phyloP scores from a whole-genome alignment of 2,329 filamentous ascomycete species.

The Neophaeococcomyces mojaviensis region DNA sequence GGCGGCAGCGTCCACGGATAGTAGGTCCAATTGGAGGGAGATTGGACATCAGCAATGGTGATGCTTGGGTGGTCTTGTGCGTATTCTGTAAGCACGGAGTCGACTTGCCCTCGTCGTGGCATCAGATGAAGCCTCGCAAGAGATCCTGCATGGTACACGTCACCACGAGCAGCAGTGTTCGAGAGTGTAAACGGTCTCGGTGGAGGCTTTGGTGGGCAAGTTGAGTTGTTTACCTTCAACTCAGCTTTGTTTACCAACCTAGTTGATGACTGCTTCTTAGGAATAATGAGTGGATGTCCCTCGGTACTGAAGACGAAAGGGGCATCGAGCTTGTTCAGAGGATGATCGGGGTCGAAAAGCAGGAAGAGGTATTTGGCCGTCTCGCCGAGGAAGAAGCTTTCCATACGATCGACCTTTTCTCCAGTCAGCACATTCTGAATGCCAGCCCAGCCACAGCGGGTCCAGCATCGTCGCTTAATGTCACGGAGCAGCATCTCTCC shows the following conservation, averaged over 20 bases:
- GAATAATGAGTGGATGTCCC: constrained; percentile 85
- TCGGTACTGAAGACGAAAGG: constrained; percentile 94
- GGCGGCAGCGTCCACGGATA: constrained; percentile 90
- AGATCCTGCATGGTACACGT: constrained; percentile 83
- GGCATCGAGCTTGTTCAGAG: constrained; percentile 76
- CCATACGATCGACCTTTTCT: constrained; percentile 89
- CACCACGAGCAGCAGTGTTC: constrained; percentile 66
- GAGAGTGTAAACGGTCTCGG: constrained; percentile 65
- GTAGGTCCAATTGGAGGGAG: constrained; percentile 69
- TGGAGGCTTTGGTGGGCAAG: constrained; percentile 59
- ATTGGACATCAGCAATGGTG: constrained; percentile 46
- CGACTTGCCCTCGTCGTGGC: constrained; percentile 50
- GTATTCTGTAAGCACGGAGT: constrained; percentile 50
- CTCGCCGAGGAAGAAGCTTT: constrained; percentile 96
- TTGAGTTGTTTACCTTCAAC: constrained; percentile 25
- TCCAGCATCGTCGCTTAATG: constrained; percentile 81
- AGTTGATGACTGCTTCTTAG: constrained; percentile 33
- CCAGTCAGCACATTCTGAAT: constrained; percentile 74
- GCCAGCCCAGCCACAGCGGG: constrained; percentile 86
- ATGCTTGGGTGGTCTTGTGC: constrained; percentile 49
- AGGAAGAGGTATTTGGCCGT: constrained; percentile 94
- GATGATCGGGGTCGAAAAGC: constrained; percentile 77
- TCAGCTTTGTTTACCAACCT: constrained; percentile 3
- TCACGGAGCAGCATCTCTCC: constrained; percentile 92
- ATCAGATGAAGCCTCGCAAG: constrained; percentile 74